Evolutionary conservation across 768 basidiomycete genomes (phyloP).

Genomic region (Podaxis sp.): DNA sequence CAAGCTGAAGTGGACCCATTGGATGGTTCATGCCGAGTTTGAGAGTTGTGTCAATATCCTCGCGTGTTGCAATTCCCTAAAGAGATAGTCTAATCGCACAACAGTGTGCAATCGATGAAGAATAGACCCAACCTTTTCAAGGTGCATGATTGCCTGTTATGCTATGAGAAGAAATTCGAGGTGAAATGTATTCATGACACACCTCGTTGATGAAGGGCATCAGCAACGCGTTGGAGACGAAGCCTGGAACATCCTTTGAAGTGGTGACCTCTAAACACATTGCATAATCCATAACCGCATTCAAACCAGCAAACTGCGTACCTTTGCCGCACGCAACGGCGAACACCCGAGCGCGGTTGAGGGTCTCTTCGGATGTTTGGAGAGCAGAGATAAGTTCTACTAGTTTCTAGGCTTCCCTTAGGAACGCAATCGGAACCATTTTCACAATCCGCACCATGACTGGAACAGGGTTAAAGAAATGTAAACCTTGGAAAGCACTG

Average conservation of each 20-base stretch:
- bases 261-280: constrained; percentile 72
- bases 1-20: constrained; percentile 91
- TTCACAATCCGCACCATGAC: constrained; percentile 66
- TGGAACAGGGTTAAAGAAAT: constrained; percentile 97
- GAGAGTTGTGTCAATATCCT: constrained; percentile 94
- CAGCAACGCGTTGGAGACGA: constrained; percentile 90
- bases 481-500: constrained; percentile 50
- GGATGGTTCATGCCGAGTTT: constrained; percentile 93
- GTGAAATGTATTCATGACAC: constrained; percentile 10
- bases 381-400: constrained; percentile 94
- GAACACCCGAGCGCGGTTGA: constrained; percentile 74
- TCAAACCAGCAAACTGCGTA: constrained; percentile 20
- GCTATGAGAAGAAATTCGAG: not conserved
- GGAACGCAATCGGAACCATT: not conserved
- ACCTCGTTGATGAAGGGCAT: constrained; percentile 99
- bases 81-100: not conserved
- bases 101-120: not conserved
- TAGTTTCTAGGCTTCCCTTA: constrained; percentile 55
- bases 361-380: constrained; percentile 77
- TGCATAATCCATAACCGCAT: not conserved
- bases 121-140: constrained; percentile 65
- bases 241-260: constrained; percentile 90
- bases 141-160: constrained; percentile 78
- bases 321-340: constrained; percentile 91
- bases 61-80: constrained; percentile 85